phyloP scores from a whole-genome alignment of 805 yeast species.

The Cyberlindnera saturnus region DNA sequence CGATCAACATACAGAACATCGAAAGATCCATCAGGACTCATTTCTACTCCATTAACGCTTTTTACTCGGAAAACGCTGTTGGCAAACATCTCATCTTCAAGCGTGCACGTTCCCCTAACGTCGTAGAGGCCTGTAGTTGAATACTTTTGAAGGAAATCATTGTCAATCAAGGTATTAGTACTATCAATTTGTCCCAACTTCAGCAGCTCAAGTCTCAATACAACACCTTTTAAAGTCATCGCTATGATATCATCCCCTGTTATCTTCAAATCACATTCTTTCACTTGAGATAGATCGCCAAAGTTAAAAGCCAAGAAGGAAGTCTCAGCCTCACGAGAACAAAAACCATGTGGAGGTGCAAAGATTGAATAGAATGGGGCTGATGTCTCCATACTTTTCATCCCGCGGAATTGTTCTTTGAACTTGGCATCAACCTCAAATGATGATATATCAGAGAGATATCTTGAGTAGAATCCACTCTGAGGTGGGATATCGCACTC shows the following conservation, averaged over 20 bases:
- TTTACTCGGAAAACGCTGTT: slow-evolving; percentile 14
- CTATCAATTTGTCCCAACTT: slow-evolving; percentile 33
- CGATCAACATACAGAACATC: neutral
- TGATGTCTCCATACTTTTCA: slow-evolving; percentile 7
- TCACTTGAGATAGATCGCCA: slow-evolving; percentile 6
- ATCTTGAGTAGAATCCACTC: slow-evolving; percentile 5
- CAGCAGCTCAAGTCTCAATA: slow-evolving; percentile 40
- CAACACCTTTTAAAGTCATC: neutral
- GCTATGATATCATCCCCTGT: neutral
- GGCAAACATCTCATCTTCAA: slow-evolving; percentile 8
- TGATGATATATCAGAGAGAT: slow-evolving; percentile 1
- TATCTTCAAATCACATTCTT: neutral
- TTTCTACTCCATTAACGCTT: slow-evolving; percentile 19
- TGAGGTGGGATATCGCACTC: neutral
- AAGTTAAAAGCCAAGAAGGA: slow-evolving; percentile 9
- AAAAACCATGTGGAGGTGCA: slow-evolving; percentile 2
- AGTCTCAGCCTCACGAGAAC: slow-evolving; percentile 11
- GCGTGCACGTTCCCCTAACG: slow-evolving; percentile 7
- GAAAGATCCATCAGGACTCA: slow-evolving; percentile 1
- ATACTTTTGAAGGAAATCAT: neutral
- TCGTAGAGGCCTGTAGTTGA: neutral
- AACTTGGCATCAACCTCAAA: slow-evolving; percentile 17
- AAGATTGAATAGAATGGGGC: slow-evolving; percentile 10
- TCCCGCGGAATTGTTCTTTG: slow-evolving; percentile 5
- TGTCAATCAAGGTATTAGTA: neutral